Base-by-base conservation (phyloP, 768 basidiomycete species). In the Mycena indigotica region DNA sequence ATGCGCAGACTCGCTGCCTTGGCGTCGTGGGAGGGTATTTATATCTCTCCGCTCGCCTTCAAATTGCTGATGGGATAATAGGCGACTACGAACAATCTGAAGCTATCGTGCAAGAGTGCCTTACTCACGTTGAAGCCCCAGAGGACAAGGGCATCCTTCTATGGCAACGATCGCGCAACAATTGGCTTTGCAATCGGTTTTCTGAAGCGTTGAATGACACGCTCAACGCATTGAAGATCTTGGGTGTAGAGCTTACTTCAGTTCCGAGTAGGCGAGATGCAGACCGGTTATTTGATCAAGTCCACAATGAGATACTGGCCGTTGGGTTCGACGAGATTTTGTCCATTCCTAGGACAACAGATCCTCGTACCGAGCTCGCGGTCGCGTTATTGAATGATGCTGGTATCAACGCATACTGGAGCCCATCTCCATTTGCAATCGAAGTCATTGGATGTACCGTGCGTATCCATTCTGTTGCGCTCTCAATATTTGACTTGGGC, bases 391-490 rank as follows among this genome's bases (percentile, higher is more conserved):
- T 89, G 28, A 87, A 87, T 62, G 89, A 91, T 64, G 87, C 87
- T 21, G 86, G 85, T 4, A 81, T 82, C 26, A 86, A 86, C 67
- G 86, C 88, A 12, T 89, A 88, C 64, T 89, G 88, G 88, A 86
- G 81, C 62, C 77, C 81, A 13, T 75, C 77, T 2, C 71, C 78
- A 10, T 78, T 78, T 52, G 80, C 80, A 2, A 84, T 87, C 63
- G 86, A 86, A 67, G 73, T 85, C 17, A 83, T 89, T 49, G 88
- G 88, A 16, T 72, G 88, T 39, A 88, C 84, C 62, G 88, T 88
- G 56, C 41, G 82, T 73, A 26, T 28, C 12, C 26, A 46, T 54
- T 25, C 51, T 35, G 8, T 29, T n/a, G 3, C 41, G 28, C 13
- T 49, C 13, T 45, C 17, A 60, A 32, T 58, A 48, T n/a, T 16